Evolutionary conservation across 2,329 filamentous ascomycete genomes (phyloP).

Genomic region (Trichoderma endophyticum): DNA sequence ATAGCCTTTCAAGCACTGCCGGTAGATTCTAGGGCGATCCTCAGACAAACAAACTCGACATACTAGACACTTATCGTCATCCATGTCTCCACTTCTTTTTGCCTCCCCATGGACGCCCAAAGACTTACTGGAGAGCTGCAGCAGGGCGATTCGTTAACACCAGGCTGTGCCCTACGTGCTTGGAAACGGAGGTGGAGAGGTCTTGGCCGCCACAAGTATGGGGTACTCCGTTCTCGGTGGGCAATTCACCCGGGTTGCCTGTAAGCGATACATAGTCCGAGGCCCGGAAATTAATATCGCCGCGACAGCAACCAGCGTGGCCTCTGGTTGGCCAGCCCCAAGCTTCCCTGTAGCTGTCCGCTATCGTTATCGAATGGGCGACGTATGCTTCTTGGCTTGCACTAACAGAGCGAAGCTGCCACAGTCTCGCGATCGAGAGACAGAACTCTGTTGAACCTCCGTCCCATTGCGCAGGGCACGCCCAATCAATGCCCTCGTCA

Average conservation of each 20-base stretch:
- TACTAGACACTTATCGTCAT: not conserved
- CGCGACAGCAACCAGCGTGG: not conserved
- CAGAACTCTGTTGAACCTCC: constrained; percentile 18
- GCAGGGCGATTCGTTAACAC: not conserved
- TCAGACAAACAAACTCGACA: not conserved
- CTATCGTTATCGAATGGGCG: constrained; percentile 32
- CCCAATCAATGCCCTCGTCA: constrained; percentile 36
- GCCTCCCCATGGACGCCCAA: not conserved
- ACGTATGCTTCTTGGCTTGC: constrained; percentile 36
- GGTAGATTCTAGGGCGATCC: not conserved
- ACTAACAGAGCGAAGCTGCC: constrained; percentile 20
- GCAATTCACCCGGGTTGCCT: not conserved
- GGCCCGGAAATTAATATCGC: constrained; percentile 18
- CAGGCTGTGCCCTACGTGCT: not conserved
- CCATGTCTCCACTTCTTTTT: not conserved
- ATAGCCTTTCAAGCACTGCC: not conserved
- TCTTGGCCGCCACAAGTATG: not conserved
- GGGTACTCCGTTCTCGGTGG: not conserved
- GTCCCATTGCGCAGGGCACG: constrained; percentile 25
- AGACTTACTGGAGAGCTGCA: not conserved
- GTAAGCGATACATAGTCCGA: not conserved
- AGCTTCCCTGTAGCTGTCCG: constrained; percentile 25
- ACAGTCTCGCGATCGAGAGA: constrained; percentile 19
- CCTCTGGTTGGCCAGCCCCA: constrained; percentile 28
- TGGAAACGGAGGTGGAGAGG: not conserved